Percentiles rank a stretch among this genome's conserved stretches.
Evolutionary conservation across 2,329 filamentous ascomycete species (phyloP).

Genomic region (Pseudogymnoascus sp.): DNA sequence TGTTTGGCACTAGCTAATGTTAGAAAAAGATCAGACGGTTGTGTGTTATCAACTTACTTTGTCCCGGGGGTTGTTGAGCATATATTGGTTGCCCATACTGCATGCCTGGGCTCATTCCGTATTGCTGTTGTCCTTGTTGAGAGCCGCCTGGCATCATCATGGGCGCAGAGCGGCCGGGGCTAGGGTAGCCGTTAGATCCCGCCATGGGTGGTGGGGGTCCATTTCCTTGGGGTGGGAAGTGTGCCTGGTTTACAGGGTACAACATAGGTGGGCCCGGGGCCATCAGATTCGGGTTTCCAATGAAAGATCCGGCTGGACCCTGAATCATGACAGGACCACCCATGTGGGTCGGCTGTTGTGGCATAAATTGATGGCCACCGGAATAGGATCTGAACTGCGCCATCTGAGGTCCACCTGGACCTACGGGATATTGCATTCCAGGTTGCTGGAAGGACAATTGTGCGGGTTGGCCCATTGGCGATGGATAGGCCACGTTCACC

Average conservation of each 20-base stretch:
- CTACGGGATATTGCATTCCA: slow-evolving; percentile 63
- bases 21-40: slow-evolving; percentile 30
- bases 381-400: slow-evolving; percentile 63
- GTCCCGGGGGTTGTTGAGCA: slow-evolving; percentile 58
- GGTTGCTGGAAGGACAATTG: slow-evolving; percentile 65
- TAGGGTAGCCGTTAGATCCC: slow-evolving; percentile 73
- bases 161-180: slow-evolving; percentile 72
- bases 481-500: slow-evolving; percentile 65
- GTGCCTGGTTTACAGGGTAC: slow-evolving; percentile 62
- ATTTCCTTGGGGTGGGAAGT: slow-evolving; percentile 51
- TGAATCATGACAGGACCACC: slow-evolving; percentile 77
- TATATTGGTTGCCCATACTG: slow-evolving; percentile 53
- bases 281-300: slow-evolving; percentile 64
- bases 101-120: slow-evolving; percentile 66
- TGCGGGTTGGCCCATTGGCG: slow-evolving; percentile 57
- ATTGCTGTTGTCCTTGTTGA: slow-evolving; percentile 68
- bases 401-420: slow-evolving; percentile 61
- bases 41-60: slow-evolving; percentile 52
- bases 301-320: slow-evolving; percentile 59
- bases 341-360: slow-evolving; percentile 62
- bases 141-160: slow-evolving; percentile 96
- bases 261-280: slow-evolving; percentile 68
- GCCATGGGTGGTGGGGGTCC: slow-evolving; percentile 51
- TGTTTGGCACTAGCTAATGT: slow-evolving; percentile 44
- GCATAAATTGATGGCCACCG: slow-evolving; percentile 63